Evolutionary conservation across 345 rosid genomes (phyloP).

Genomic region (Pugionium cornutum): DNA sequence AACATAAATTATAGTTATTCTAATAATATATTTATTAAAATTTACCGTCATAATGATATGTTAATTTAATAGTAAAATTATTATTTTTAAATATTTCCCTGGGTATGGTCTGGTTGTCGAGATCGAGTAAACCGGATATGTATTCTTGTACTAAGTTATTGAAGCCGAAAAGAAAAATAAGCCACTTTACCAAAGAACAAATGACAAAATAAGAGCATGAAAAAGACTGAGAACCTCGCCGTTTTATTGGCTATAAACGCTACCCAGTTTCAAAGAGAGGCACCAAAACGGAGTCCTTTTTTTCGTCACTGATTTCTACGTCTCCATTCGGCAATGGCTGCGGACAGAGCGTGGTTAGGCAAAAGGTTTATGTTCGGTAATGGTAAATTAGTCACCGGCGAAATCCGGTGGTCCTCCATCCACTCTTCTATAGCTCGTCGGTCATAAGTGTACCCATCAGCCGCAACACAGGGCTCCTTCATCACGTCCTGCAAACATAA

Average conservation of each 20-base stretch:
- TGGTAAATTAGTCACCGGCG: constrained; percentile 63
- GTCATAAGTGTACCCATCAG: constrained; percentile 84
- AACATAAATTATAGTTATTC: too few relatives aligned
- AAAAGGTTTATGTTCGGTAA: constrained; percentile 55
- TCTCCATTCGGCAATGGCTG: constrained; percentile 77
- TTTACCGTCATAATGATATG: too few relatives aligned
- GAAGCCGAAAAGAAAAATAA: neutral
- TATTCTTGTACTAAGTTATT: too few relatives aligned
- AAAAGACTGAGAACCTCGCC: constrained; percentile 4
- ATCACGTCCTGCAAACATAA: constrained; percentile 59
- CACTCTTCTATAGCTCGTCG: constrained; percentile 72
- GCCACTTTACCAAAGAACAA: neutral
- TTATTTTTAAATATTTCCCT: too few relatives aligned
- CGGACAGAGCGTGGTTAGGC: constrained; percentile 63
- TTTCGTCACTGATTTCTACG: constrained; percentile 33
- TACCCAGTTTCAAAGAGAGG: constrained; percentile 11
- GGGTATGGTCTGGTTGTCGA: too few relatives aligned
- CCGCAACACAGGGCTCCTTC: constrained; percentile 83
- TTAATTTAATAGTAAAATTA: too few relatives aligned
- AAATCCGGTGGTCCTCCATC: constrained; percentile 57
- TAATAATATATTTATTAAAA: too few relatives aligned
- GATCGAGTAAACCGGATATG: too few relatives aligned
- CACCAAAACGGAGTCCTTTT: constrained; percentile 13
- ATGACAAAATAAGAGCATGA: neutral
- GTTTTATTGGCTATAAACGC: constrained; percentile 11